Conservation (phyloP, 371 early-diverging fungal genomes). For the Zychaea mexicana region DNA sequence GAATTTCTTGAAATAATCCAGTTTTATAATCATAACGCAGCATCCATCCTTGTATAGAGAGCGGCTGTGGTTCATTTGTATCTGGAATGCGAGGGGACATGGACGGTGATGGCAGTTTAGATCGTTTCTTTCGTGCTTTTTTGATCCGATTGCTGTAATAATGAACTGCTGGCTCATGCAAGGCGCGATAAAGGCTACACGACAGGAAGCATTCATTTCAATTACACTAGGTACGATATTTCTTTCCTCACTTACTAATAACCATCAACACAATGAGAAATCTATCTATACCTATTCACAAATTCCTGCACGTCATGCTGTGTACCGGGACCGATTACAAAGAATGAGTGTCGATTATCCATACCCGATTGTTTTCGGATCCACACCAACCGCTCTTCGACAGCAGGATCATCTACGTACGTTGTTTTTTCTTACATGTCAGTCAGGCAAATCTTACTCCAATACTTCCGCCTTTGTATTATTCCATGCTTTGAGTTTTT, state of each 20-base stretch:
- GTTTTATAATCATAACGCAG: slow-evolving; percentile 84
- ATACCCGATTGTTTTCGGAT: slow-evolving; percentile 70
- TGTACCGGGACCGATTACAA: slow-evolving; percentile 57
- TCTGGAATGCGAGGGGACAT: slow-evolving; percentile 33
- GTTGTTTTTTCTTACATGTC: not conserved
- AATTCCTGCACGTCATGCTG: slow-evolving; percentile 63
- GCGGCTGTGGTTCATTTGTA: slow-evolving; percentile 41
- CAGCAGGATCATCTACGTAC: slow-evolving; percentile 57
- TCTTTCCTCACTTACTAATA: not conserved
- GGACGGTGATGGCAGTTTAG: slow-evolving; percentile 59
- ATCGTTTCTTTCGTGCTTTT: slow-evolving; percentile 69
- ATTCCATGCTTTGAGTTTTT: not conserved
- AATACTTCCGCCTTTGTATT: not conserved
- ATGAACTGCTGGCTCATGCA: slow-evolving; percentile 67
- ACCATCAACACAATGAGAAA: not conserved
- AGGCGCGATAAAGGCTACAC: slow-evolving; percentile 62
- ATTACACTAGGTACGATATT: no score
- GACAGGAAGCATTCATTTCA: not conserved
- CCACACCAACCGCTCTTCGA: slow-evolving; percentile 65
- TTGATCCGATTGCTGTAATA: slow-evolving; percentile 80
- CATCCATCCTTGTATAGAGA: slow-evolving; percentile 73
- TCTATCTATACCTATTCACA: slow-evolving; percentile 57
- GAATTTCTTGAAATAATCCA: slow-evolving; percentile 75
- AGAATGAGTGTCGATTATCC: slow-evolving; percentile 66
- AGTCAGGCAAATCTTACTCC: not conserved